These are phyloP conservation scores for Rhinocladiella similis DNA, from an alignment of 2,329 filamentous ascomycete genomes.

Conservation along the genomic window DNA sequence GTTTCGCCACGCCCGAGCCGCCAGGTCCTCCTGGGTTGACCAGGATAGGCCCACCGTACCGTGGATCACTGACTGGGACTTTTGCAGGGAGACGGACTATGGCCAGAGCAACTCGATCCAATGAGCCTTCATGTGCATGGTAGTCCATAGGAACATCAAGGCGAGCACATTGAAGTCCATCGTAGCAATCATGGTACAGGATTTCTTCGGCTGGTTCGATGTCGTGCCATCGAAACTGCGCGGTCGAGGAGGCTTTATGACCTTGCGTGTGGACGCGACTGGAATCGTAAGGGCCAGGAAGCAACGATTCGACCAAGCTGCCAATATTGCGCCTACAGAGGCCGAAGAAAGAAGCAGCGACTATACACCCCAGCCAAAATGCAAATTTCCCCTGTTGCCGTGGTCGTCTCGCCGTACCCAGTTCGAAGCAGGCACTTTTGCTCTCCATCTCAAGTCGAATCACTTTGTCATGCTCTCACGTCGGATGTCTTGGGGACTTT, in stretches of 20 bases:
- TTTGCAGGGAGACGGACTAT: slow-evolving; percentile 47
- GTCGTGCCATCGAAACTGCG: slow-evolving; percentile 12
- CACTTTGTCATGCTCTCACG: no score
- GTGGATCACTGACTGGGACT: slow-evolving; percentile 35
- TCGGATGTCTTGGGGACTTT: no score
- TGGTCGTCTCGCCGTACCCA: not conserved
- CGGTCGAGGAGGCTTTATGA: no score
- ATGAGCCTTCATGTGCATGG: slow-evolving; percentile 34
- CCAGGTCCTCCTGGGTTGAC: slow-evolving; percentile 48
- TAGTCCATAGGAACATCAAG: slow-evolving; percentile 51
- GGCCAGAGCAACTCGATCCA: slow-evolving; percentile 42
- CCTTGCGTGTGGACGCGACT: not conserved
- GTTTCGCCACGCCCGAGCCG: slow-evolving; percentile 36
- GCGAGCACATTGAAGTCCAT: slow-evolving; percentile 48
- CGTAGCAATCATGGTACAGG: slow-evolving; percentile 44
- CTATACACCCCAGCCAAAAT: not conserved
- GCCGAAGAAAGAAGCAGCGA: not conserved
- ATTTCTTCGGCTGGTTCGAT: slow-evolving; percentile 32
- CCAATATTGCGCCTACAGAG: not conserved
- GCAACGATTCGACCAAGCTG: not conserved
- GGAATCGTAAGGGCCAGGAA: not conserved
- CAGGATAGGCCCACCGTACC: slow-evolving; percentile 48
- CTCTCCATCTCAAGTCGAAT: no score
- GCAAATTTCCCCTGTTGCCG: not conserved
- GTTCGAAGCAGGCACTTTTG: no score